Base-by-base conservation (phyloP, 2,329 filamentous ascomycete genomes). In the Elsinoe fawcettii region DNA sequence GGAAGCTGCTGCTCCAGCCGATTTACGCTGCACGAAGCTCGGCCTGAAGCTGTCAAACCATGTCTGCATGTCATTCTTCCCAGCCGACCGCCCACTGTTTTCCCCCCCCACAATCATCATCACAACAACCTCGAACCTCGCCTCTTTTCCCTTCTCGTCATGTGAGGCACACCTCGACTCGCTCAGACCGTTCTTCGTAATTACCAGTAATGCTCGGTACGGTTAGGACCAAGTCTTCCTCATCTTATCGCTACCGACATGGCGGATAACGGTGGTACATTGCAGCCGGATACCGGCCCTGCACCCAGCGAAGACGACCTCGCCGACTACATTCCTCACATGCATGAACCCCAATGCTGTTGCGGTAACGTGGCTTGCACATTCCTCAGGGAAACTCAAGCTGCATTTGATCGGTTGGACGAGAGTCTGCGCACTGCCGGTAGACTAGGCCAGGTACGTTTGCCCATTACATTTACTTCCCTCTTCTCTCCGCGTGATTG, bases 371-470 rank as follows among this genome's bases (percentile, higher is more conserved):
- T 77, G 61, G 84, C 90, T 66, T 97, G 92, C 72, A 80, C 84
- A 64, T 89, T 87, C 69, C 79, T 96, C 61, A 83, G 82, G 71
- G 86, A 91, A 73, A 96, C 92, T 73, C 85, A 84, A 70, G 79
- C 80, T 46, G 79, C 90, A 61, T 78, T 97, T 47, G 85, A 89
- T 64, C 86, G 82, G 60, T 80, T 97, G 62, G 92, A 97, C 73
- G 87, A 86, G 65, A 89, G 96, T 74, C 87, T 96, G 56, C 84
- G 85, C 65, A 89, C 83, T 55, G 93, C 93, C 39, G 93, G 90
- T 51, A 81, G 87, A 69, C 80, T 96, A 66, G 93, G 93, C 63
- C 88, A 96, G 87, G 92, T 96, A 86, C 44, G 55, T 59, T n/a
- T 51, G 59, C 61, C 9, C 61, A 56, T 55, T 54, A 39, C 49